A percentile compares a stretch with the other conserved stretches of the same genome.
These are phyloP conservation scores for Tolypocladium album DNA, from an alignment of 2,329 filamentous ascomycete species.

Conservation along the genomic window DNA sequence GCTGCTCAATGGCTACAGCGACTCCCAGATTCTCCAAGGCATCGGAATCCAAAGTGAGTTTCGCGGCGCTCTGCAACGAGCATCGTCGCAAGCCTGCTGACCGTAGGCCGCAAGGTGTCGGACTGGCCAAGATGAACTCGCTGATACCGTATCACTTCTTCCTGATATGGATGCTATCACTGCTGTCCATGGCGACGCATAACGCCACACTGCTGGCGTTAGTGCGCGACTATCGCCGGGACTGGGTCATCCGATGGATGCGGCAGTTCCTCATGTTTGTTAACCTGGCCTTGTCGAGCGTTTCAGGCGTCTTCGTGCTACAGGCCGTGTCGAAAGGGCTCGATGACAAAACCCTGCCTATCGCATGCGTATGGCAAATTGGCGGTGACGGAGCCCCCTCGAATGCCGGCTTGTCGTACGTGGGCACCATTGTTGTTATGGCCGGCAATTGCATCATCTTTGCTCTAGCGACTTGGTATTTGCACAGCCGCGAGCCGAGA, in stretches of 20 bases:
- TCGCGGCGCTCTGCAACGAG: neutral
- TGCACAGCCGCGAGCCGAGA: constrained; percentile 42
- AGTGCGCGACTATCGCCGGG: constrained; percentile 53
- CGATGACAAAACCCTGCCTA: constrained; percentile 40
- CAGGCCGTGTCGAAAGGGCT: constrained; percentile 41
- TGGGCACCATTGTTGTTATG: constrained; percentile 52
- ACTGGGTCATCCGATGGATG: constrained; percentile 57
- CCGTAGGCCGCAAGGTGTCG: constrained; percentile 26
- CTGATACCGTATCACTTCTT: constrained; percentile 62
- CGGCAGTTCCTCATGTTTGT: constrained; percentile 55
- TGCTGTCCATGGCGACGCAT: constrained; percentile 55
- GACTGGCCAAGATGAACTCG: constrained; percentile 44
- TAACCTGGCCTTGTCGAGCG: constrained; percentile 47
- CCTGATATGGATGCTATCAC: constrained; percentile 56
- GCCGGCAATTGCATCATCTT: constrained; percentile 49
- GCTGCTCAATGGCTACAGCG: constrained; percentile 53
- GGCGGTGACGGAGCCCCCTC: constrained; percentile 21
- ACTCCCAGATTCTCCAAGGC: constrained; percentile 59
- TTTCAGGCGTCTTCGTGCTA: constrained; percentile 46
- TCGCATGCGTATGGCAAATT: constrained; percentile 49
- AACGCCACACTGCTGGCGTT: constrained; percentile 54
- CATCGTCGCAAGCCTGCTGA: neutral
- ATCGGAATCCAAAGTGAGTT: constrained; percentile 50
- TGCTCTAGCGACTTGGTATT: constrained; percentile 49
- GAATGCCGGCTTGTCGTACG: constrained; percentile 36